Evolutionary conservation across 495 filamentous ascomycete species (phyloP).

Genomic region (Cenococcum geophilum): DNA sequence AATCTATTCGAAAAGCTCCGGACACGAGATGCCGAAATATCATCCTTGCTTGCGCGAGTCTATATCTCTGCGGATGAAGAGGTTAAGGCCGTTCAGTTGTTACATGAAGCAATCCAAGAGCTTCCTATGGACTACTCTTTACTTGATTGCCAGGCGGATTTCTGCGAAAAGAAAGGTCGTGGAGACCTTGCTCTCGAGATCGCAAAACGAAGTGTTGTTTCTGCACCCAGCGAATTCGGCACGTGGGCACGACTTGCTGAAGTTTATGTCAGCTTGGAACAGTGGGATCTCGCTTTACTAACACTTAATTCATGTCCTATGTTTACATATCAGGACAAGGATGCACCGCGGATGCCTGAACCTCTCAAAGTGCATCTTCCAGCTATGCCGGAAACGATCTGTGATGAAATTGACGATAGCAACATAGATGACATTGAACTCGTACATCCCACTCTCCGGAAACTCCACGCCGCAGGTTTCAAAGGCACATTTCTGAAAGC

Average conservation of each 20-base stretch:
- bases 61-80: conserved; percentile 92
- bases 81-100: conserved; percentile 80
- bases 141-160: conserved; percentile 89
- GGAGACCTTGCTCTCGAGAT: conserved; percentile 83
- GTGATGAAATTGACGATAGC: conserved; percentile 94
- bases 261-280: conserved; percentile 84
- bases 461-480: conserved; percentile 79
- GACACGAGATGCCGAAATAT: conserved; percentile 83
- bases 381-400: conserved; percentile 76
- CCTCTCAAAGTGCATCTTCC: conserved; percentile 80
- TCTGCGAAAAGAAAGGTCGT: conserved; percentile 80
- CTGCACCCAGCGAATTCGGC: conserved; percentile 91
- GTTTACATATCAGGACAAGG: conserved; percentile 99
- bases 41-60: conserved; percentile 83
- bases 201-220: conserved; percentile 87
- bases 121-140: conserved; percentile 94
- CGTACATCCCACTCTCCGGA: conserved; percentile 79
- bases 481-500: conserved; percentile 93
- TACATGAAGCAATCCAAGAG: conserved; percentile 82
- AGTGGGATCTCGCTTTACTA: conserved; percentile 87
- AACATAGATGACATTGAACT: conserved; percentile 65
- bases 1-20: conserved; percentile 97
- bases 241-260: conserved; percentile 94
- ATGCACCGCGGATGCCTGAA: conserved; percentile 88
- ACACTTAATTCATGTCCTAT: conserved; percentile 99